Base-by-base conservation (phyloP, 1,139 yeast genomes). In the Zygotorulaspora mrakii region DNA sequence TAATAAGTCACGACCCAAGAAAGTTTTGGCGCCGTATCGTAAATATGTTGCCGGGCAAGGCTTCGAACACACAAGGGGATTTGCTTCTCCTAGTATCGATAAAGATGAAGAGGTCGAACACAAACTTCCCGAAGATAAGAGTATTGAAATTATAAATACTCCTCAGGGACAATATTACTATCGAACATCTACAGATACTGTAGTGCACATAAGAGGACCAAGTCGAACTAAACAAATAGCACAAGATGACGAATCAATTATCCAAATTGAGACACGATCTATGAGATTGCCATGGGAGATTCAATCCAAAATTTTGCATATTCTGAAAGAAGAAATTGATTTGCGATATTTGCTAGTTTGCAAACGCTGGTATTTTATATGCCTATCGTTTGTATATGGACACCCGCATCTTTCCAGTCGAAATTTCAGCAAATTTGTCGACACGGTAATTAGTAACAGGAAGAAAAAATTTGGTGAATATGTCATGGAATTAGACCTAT, bases 1-100 rank as follows among this genome's bases (percentile, higher is more conserved):
- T 33, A 87, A 87, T 64, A 87, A 87, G 65, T 67, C 89, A 58
- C 73, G 96, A 62, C 88, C 95, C 11, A 83, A 83, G 69, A 82
- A 87, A 70, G 69, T 74, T 42, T 79, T 82, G 61, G 79, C 82
- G 54, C 84, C 91, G 31, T 87, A 84, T 64, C 73, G 79, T 66
- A 75, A 82, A 65, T 83, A 82, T 62, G 85, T 82, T 11, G 87
- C 85, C 49, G 80, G 82, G 27, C 70, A 74, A 21, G 71, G 73
- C 37, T 70, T 45, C 35, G 41, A 52, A 11, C 48, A 35, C 14
- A 60, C 53, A 17, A 57, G 55, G 50, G 48, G 39, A 29, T 48
- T 46, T 33, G 36, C 42, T 27, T 18, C 35, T n/a, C 25, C 29
- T 11, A 36, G 38, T 2, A 26, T 30, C 14, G 25, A 8, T 7